Evolutionary conservation across 805 yeast genomes (phyloP), one percentile per base, ranked within the genome.

Genomic region (Candida khao-thaluensis): DNA sequence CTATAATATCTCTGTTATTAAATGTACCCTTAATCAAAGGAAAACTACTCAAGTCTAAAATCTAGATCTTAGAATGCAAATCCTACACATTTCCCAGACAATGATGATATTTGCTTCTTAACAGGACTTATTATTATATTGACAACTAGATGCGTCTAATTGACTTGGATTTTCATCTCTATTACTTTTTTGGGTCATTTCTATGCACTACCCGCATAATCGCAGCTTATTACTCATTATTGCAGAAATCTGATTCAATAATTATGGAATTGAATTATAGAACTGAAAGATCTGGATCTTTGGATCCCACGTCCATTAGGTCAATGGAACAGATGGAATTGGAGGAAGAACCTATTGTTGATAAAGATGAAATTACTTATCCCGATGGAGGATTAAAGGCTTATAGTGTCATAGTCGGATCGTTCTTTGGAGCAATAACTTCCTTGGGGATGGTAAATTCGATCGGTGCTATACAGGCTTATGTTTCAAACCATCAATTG

Each of bases 321-420:
- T 12, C 26, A 23, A 12, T 27, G 11, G 30, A 27, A 10, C 25
- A 9, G 15, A 24, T 33, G 7, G 36, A 32, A 12, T 17, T 8
- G n/a, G 9, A 22, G 16, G 27, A 27, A 7, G 33, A 25, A 11
- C 14, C 23, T 11, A 23, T 25, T 3, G 4, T 38, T 6, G 45
- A 47, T 17, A 47, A 40, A 26, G 49, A 49, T 22, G 46, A 45
- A 14, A 40, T 39, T 2, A 44, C 47, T 15, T 60, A 51, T 38
- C 84, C 84, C 0, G 83, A 82, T 47, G 86, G 86, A 14, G 86
- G 87, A 0, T 37, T 57, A 26, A 50, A 55, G 42, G 85, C 86
- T 0, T 77, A 79, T 63, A 42, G 58, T 3, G 82, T 78, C 2
- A 73, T 78, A 0, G 54, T 78, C 17, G 88, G 86, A 2, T 65